These are phyloP conservation scores for Avena atlantica DNA, from an alignment of 176 grass and related monocot species.

Conservation along the genomic window DNA sequence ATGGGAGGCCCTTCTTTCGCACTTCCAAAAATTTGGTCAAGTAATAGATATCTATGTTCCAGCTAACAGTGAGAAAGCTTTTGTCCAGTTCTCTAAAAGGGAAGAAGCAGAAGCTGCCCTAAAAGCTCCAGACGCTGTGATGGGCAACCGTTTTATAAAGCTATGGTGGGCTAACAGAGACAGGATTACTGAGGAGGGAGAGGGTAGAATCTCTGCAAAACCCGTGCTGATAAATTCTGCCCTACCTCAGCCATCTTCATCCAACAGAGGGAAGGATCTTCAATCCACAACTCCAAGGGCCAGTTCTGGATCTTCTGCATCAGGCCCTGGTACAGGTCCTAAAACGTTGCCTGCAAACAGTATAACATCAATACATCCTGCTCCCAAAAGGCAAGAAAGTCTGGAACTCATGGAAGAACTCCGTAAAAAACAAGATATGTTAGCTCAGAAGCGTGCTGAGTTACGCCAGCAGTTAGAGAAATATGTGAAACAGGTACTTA, in stretches of 20 bases:
- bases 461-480: conserved; percentile 85
- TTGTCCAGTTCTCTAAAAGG: conserved; percentile 95
- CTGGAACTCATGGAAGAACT: conserved; percentile 88
- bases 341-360: conserved; percentile 55
- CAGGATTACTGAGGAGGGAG: conserved; percentile 65
- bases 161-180: conserved; percentile 98
- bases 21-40: conserved; percentile 91
- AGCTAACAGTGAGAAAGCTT: conserved; percentile 82
- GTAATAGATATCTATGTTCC: conserved; percentile 98
- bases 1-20: conserved; percentile 71
- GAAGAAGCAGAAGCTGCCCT: conserved; percentile 97
- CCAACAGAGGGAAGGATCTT: conserved; percentile 60
- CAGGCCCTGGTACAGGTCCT: conserved; percentile 43
- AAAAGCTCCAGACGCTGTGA: conserved; percentile 92
- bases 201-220: conserved; percentile 42
- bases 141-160: conserved; percentile 99
- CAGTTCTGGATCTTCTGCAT: conserved; percentile 54
- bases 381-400: conserved; percentile 76
- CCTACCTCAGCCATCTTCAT: conserved; percentile 44
- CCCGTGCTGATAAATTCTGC: conserved; percentile 19
- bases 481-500: conserved; percentile 80
- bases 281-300: conserved; percentile 58
- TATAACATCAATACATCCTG: conserved; percentile 48
- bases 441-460: conserved; percentile 90
- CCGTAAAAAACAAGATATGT: conserved; percentile 92